Base-by-base conservation (phyloP, 345 rosid genomes). In the Erysimum cheiranthoides region DNA sequence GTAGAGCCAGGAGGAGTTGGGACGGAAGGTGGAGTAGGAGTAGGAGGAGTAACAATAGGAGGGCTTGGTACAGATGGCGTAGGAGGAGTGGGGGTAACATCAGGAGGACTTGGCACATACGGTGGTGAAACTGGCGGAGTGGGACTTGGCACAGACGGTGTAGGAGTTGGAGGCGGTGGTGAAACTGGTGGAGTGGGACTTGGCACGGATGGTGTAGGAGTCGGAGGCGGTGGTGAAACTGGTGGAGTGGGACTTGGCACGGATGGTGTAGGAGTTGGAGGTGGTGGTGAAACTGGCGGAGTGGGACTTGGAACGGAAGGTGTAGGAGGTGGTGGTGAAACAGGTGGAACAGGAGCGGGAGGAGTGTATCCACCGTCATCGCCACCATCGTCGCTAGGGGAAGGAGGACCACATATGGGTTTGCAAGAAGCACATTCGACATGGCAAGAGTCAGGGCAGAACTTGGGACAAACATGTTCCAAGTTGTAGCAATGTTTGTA, bases 341-440 rank as follows among this genome's bases (percentile, higher is more conserved):
- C 35, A 3, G 73, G 79, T 21, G 70, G 21, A 39, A 52, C 43
- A 6, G 74, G 70, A 39, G 74, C 18, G 3, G 79, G 59, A 38
- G 80, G 79, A 40, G 74, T 70, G 73, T 70, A 70, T 42, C 43
- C 42, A 57, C 65, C 56, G 18, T 58, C 40, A 14, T 27, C 77
- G 12, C 34, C 63, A 38, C 39, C 69, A 2, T 72, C 78, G 0
- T 21, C 64, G 3, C 52, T 71, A 5, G 84, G 80, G 9, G 67
- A 25, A 63, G 46, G 73, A 70, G 71, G 73, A 28, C 56, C 77
- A 59, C 89, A 88, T 0, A 81, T 49, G 28, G 87, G 88, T 70
- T 84, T 86, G 81, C 89, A 87, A 54, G 88, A 88, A 7, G 27
- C 79, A 68, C 89, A 85, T 1, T 84, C 67, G 3, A 84, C 86